Conservation (phyloP, 352 stramenopile genomes). For the Globisporangium uncinulatum region DNA sequence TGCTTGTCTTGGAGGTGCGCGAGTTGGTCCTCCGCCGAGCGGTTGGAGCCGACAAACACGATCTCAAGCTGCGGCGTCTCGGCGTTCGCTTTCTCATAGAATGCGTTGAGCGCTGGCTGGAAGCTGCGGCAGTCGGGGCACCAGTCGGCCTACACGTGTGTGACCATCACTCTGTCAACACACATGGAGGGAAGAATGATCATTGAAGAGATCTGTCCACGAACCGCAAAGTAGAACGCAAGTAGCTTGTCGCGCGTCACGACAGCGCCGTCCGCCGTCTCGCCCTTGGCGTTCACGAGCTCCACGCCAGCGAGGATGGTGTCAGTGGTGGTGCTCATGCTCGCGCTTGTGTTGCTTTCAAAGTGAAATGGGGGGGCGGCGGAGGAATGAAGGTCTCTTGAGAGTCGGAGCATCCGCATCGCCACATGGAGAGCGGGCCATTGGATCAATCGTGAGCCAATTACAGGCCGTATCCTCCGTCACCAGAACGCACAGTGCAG, state of each 20-base stretch:
- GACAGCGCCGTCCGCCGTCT: slow-evolving; percentile 39
- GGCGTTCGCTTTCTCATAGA: slow-evolving; percentile 51
- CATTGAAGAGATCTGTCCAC: no score
- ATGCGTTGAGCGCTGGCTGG: slow-evolving; percentile 68
- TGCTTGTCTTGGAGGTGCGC: slow-evolving; percentile 69
- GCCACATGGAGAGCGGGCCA: no score
- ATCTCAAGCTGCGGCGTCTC: slow-evolving; percentile 47
- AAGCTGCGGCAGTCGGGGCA: slow-evolving; percentile 79
- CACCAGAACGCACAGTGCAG: no score
- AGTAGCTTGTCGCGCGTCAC: slow-evolving; percentile 43
- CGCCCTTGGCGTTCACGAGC: slow-evolving; percentile 51
- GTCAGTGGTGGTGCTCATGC: slow-evolving; percentile 23
- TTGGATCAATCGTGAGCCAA: no score
- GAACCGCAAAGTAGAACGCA: slow-evolving; percentile 76
- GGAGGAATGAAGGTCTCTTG: background rate
- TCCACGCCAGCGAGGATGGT: slow-evolving; percentile 51
- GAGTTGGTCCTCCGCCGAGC: slow-evolving; percentile 44
- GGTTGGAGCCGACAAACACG: slow-evolving; percentile 77
- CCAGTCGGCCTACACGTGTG: slow-evolving; percentile 85
- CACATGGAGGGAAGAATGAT: no score
- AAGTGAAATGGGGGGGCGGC: no score
- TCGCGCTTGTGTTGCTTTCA: background rate
- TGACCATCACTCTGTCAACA: no score
- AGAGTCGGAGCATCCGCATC: no score
- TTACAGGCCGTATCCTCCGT: no score